Percentiles rank a stretch among this genome's conserved stretches.
Conservation (phyloP, 306 rosid species). For the Cucurbita argyrosperma region DNA sequence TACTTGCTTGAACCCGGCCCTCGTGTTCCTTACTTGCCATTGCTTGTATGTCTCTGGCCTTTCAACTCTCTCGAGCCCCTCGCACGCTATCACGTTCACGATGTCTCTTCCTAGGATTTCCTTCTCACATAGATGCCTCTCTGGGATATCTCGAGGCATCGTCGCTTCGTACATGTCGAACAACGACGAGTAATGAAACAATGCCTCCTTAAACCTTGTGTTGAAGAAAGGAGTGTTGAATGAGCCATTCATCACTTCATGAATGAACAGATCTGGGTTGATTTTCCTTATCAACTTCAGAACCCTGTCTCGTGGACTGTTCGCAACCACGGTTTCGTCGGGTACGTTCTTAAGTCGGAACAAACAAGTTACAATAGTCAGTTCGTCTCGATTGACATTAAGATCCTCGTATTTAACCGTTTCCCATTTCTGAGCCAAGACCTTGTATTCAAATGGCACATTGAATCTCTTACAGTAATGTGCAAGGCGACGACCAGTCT, state of each 20-base stretch:
- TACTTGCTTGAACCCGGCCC: slow-evolving; percentile 71
- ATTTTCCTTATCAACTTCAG: slow-evolving; percentile 45
- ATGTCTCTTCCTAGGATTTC: slow-evolving; percentile 47
- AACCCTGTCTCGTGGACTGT: slow-evolving; percentile 50
- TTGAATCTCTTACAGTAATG: slow-evolving; percentile 25
- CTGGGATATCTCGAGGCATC: slow-evolving; percentile 34
- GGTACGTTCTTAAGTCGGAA: slow-evolving; percentile 7
- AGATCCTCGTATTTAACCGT: slow-evolving; percentile 6
- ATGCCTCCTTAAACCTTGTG: slow-evolving; percentile 55
- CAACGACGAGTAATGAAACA: slow-evolving; percentile 55
- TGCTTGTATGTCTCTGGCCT: slow-evolving; percentile 79
- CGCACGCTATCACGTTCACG: slow-evolving; percentile 71
- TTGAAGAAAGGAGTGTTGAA: slow-evolving; percentile 66
- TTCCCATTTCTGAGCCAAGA: slow-evolving; percentile 29
- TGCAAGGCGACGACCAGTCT: slow-evolving; percentile 17
- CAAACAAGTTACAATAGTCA: slow-evolving; percentile 6
- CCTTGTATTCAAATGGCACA: slow-evolving; percentile 23
- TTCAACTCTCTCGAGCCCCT: slow-evolving; percentile 37
- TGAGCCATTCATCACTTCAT: slow-evolving; percentile 52
- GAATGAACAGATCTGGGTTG: slow-evolving; percentile 59
- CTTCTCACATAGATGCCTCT: slow-evolving; percentile 42
- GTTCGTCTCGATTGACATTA: not conserved
- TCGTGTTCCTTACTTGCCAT: slow-evolving; percentile 60
- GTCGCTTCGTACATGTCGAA: slow-evolving; percentile 71
- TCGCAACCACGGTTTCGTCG: not conserved